These are phyloP conservation scores for Mucor racemosus DNA, from an alignment of 371 early-diverging fungal species.

Conservation along the genomic window DNA sequence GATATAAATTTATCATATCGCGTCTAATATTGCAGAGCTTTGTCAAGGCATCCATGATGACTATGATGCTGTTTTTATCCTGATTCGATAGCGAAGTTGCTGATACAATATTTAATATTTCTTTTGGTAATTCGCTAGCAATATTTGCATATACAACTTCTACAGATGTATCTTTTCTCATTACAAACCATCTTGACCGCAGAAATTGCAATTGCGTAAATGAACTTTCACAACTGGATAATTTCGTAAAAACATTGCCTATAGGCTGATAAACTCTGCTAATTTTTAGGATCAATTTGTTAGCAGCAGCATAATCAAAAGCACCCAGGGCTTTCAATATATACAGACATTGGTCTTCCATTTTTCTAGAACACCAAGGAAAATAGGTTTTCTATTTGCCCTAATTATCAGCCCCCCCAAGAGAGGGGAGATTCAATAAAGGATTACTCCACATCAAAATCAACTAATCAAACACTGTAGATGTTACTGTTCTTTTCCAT, in stretches of 20 bases:
- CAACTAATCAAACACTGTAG: background rate
- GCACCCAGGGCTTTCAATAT: slow-evolving; percentile 59
- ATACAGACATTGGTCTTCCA: slow-evolving; percentile 37
- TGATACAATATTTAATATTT: slow-evolving; percentile 28
- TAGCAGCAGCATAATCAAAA: slow-evolving; percentile 63
- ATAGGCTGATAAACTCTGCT: slow-evolving; percentile 39
- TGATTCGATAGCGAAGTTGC: background rate
- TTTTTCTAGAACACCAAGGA: background rate
- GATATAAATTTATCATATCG: slow-evolving; percentile 45
- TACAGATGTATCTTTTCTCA: slow-evolving; percentile 50
- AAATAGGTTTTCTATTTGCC: background rate
- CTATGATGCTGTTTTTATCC: slow-evolving; percentile 22
- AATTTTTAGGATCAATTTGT: slow-evolving; percentile 48
- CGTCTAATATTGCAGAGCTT: slow-evolving; percentile 40
- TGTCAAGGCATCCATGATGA: slow-evolving; percentile 29
- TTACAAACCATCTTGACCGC: slow-evolving; percentile 50
- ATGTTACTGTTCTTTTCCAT: background rate
- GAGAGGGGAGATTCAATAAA: background rate
- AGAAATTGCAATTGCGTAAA: slow-evolving; percentile 48
- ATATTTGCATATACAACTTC: slow-evolving; percentile 40
- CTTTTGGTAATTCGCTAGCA: slow-evolving; percentile 37
- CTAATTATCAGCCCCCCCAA: background rate
- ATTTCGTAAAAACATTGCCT: slow-evolving; percentile 33
- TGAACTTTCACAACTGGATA: slow-evolving; percentile 38
- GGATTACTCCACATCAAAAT: background rate